These are phyloP conservation scores for Plantago lanceolata DNA, from an alignment of 305 asterid species.

Conservation along the genomic window DNA sequence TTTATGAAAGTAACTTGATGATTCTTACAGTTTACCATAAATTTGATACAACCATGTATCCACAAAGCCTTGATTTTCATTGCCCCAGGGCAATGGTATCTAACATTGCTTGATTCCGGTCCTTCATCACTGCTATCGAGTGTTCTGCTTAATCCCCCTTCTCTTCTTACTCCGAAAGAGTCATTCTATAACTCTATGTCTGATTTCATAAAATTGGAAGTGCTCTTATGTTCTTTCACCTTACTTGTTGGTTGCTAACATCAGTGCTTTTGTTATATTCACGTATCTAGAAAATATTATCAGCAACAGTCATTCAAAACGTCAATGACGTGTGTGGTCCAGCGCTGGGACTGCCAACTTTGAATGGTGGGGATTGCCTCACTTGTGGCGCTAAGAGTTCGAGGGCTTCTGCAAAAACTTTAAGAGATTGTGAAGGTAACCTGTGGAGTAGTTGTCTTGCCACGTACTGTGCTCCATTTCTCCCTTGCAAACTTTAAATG, in stretches of 20 bases:
- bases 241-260: neutral
- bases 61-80: too few relatives aligned
- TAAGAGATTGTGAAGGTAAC: slow-evolving; percentile 83
- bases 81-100: too few relatives aligned
- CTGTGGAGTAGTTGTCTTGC: slow-evolving; percentile 20
- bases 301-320: slow-evolving; percentile 43
- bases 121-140: neutral
- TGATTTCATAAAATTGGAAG: slow-evolving; percentile 4
- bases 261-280: slow-evolving; percentile 14
- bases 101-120: too few relatives aligned
- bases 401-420: slow-evolving; percentile 50
- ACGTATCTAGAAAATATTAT: slow-evolving; percentile 47
- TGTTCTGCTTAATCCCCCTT: neutral
- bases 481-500: slow-evolving; percentile 10
- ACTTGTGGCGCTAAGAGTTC: slow-evolving; percentile 71
- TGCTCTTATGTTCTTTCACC: neutral
- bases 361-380: slow-evolving; percentile 44
- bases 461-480: slow-evolving; percentile 22
- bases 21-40: too few relatives aligned
- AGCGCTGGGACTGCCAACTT: slow-evolving; percentile 70
- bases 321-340: slow-evolving; percentile 81
- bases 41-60: too few relatives aligned
- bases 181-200: neutral
- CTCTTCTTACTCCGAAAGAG: too few relatives aligned
- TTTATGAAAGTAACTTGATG: too few relatives aligned